Evolutionary conservation across 805 yeast species (phyloP).

Genomic region (Zygoascus ofunaensis): DNA sequence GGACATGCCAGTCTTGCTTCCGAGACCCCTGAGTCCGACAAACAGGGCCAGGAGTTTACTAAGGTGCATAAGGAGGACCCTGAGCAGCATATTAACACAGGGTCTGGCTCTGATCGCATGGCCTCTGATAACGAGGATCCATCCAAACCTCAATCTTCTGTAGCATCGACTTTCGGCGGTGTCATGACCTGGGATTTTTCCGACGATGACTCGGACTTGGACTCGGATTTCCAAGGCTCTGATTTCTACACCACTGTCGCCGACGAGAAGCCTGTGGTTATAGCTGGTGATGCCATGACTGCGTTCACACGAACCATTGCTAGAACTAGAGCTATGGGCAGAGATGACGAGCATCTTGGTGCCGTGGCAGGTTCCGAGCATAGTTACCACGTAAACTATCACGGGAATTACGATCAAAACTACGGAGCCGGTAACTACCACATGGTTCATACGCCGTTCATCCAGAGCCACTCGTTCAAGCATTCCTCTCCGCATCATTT

Average conservation of each 20-base stretch:
- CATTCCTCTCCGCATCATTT: constrained; percentile 3
- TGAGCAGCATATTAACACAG: too few relatives aligned
- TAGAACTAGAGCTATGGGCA: constrained; percentile 8
- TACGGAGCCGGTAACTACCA: neutral
- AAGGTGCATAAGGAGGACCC: too few relatives aligned
- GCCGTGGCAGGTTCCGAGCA: neutral
- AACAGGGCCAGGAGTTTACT: too few relatives aligned
- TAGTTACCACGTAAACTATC: neutral
- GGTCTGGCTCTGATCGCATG: too few relatives aligned
- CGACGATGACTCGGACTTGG: constrained; percentile 17
- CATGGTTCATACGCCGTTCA: neutral
- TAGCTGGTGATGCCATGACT: constrained; percentile 17
- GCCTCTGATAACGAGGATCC: too few relatives aligned
- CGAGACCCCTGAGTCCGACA: too few relatives aligned
- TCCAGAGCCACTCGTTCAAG: constrained; percentile 3
- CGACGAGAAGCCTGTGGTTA: neutral
- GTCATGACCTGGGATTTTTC: constrained; percentile 9
- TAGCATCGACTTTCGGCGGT: too few relatives aligned
- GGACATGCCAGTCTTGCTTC: too few relatives aligned
- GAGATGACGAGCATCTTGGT: constrained; percentile 7
- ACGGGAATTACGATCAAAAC: neutral
- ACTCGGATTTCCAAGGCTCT: constrained; percentile 9
- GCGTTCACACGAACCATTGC: constrained; percentile 21
- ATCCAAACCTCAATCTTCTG: too few relatives aligned
- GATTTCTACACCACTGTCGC: constrained; percentile 5